These are phyloP conservation scores for Takashimella tepidaria DNA, from an alignment of 1,284 basidiomycete species.

Conservation along the genomic window DNA sequence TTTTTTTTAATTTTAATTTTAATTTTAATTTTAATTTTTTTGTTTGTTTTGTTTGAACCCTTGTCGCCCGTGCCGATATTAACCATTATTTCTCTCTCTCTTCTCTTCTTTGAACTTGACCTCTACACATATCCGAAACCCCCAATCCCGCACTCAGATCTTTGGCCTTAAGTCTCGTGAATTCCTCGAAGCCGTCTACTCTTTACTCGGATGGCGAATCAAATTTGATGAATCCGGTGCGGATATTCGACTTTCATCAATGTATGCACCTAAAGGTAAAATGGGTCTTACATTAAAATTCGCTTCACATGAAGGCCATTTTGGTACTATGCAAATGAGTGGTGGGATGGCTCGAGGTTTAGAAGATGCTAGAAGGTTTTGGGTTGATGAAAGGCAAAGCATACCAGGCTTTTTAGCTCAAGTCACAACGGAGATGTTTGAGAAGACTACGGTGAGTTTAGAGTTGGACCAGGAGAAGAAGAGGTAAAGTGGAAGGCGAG, in stretches of 20 bases:
- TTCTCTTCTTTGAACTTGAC: neutral
- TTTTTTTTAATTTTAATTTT: too few relatives aligned
- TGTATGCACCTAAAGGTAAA: conserved; percentile 52
- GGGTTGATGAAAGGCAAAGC: conserved; percentile 51
- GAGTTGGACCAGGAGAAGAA: neutral
- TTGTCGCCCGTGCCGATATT: neutral
- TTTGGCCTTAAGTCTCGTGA: conserved; percentile 53
- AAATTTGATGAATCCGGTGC: conserved; percentile 54
- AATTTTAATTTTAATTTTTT: too few relatives aligned
- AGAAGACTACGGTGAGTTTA: conserved; percentile 46
- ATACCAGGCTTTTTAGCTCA: conserved; percentile 53
- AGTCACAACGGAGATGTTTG: conserved; percentile 51
- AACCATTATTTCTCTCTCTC: conserved; percentile 3
- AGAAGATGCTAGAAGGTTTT: conserved; percentile 51
- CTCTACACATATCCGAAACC: too few relatives aligned
- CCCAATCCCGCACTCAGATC: conserved; percentile 31
- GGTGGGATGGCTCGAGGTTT: conserved; percentile 46
- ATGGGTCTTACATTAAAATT: conserved; percentile 50
- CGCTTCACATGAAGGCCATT: conserved; percentile 49
- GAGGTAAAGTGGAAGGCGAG: neutral
- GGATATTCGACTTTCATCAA: conserved; percentile 53
- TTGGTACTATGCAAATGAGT: conserved; percentile 51
- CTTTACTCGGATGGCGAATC: conserved; percentile 55
- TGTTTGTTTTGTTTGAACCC: neutral
- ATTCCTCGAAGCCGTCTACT: conserved; percentile 54